Evolutionary conservation across 371 early-diverging fungal species (phyloP).

Genomic region (Rhizoclosmatium hyalinum): DNA sequence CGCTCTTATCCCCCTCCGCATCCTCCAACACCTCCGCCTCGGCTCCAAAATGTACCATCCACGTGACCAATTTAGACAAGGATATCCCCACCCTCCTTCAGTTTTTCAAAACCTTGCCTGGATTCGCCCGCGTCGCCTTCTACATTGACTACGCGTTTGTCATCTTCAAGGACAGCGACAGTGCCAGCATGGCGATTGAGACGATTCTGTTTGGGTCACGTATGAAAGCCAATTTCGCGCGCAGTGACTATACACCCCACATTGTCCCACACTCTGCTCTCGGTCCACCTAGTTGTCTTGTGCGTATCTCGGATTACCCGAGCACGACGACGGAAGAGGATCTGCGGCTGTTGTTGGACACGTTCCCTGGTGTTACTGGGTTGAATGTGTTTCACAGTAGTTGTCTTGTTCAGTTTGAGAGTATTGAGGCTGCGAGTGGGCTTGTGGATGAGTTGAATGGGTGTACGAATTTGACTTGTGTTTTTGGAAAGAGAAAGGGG

Average conservation of each 20-base stretch:
- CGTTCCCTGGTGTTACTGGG: conserved; percentile 44
- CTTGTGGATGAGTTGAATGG: conserved; percentile 48
- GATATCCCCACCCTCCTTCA: conserved; percentile 38
- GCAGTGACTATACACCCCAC: conserved; percentile 49
- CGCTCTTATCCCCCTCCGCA: neutral
- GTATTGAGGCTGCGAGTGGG: conserved; percentile 32
- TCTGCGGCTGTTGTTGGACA: conserved; percentile 38
- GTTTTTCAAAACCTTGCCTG: conserved; percentile 41
- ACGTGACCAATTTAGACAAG: conserved; percentile 52
- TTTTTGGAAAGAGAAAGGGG: conserved; percentile 39
- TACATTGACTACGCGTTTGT: conserved; percentile 57
- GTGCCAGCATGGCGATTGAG: conserved; percentile 47
- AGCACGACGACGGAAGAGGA: conserved; percentile 41
- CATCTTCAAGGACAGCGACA: conserved; percentile 41
- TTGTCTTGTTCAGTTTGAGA: conserved; percentile 45
- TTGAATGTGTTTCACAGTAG: conserved; percentile 45
- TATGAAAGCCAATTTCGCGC: conserved; percentile 55
- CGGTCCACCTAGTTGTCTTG: conserved; percentile 45
- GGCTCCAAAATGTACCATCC: conserved; percentile 49
- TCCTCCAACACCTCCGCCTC: neutral
- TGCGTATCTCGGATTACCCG: conserved; percentile 52
- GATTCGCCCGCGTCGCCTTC: conserved; percentile 50
- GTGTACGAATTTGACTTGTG: conserved; percentile 51
- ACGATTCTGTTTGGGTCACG: conserved; percentile 50
- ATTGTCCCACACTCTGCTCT: conserved; percentile 38